Conservation (phyloP, 2,329 filamentous ascomycete species). For the Colletotrichum tamarilloi region DNA sequence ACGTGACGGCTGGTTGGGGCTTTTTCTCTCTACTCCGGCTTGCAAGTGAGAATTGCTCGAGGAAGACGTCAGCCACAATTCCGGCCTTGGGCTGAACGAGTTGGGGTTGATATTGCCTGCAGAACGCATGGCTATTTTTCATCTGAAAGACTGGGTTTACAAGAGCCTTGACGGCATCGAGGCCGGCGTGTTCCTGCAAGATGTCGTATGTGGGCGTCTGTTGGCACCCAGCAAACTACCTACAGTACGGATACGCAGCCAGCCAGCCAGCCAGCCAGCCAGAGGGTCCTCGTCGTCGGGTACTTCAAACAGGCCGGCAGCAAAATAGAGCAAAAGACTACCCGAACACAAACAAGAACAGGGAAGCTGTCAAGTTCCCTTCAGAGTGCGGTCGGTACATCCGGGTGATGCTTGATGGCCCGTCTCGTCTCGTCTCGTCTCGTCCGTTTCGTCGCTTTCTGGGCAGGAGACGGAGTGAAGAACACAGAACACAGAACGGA, state of each 20-base stretch:
- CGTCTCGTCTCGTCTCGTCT: slow-evolving; percentile 14
- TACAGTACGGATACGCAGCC: not conserved
- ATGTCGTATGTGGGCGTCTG: slow-evolving; percentile 29
- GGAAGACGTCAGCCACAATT: not conserved
- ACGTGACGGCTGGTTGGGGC: not conserved
- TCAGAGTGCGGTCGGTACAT: slow-evolving; percentile 34
- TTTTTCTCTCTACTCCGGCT: not conserved
- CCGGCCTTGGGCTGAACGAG: not conserved
- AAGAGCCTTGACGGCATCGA: slow-evolving; percentile 10
- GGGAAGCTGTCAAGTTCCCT: slow-evolving; percentile 25
- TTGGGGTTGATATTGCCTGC: not conserved
- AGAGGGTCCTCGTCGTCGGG: not conserved
- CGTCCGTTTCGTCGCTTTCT: slow-evolving; percentile 9
- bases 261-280: too few species aligned
- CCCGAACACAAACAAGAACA: slow-evolving; percentile 21
- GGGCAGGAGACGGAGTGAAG: not conserved
- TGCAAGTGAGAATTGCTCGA: not conserved
- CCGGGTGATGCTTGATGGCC: slow-evolving; percentile 12
- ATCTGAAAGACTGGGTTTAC: not conserved
- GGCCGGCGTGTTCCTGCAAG: slow-evolving; percentile 25
- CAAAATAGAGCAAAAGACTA: slow-evolving; percentile 3
- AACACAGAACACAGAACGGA: not conserved
- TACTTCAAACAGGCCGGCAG: not conserved
- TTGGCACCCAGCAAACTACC: not conserved
- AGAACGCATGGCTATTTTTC: slow-evolving; percentile 11